Base-by-base conservation (phyloP, 2,329 filamentous ascomycete species). In the Xylaria digitata region DNA sequence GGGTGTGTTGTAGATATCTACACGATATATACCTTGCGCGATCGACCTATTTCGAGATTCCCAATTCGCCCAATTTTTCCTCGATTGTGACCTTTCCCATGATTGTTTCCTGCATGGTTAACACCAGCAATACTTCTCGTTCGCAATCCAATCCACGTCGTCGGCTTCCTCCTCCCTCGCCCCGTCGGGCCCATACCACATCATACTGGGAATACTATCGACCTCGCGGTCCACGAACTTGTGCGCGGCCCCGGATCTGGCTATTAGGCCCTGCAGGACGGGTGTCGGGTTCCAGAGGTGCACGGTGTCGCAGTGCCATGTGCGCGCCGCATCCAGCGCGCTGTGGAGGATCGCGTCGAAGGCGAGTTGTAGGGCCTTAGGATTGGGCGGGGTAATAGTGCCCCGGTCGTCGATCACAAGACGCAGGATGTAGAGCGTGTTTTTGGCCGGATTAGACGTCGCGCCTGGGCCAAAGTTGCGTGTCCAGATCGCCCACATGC, bases 251-350 rank as follows among this genome's bases (percentile, higher is more conserved):
- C 82, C 83, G 1, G 81, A 79, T 30, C 74, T 75, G 45, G 82
- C 78, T 0, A 89, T 79, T 46, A 90, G 73, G 17, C 77, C 69
- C 75, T 77, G 77, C 30, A 89, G 76, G 69, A 84, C 73, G 6
- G 86, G 81, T 3, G 85, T 86, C 0, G 94, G 94, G 75, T 96
- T 97, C 95, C 95, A 98, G 58, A 95, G 82, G 76, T 94, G 86
- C 3, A 97, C 87, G 52, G 87, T 84, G 46, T 84, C 83, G 80
- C 93, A 88, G 50, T 86, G 82, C 91, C 92, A 97, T 63, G 87
- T 83, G 2, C 83, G 80, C 1, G 94, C 94, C 78, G 96, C 89
- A 8, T 80, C 80, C 74, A 90, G 88, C 4, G 93, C 94, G 50
- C 89, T 82, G 48, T 81, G 79, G 50, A 97, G 77, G 30, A 97